These are phyloP conservation scores for Oryza meyeriana DNA, from an alignment of 176 grass and related monocot genomes.

Conservation along the genomic window DNA sequence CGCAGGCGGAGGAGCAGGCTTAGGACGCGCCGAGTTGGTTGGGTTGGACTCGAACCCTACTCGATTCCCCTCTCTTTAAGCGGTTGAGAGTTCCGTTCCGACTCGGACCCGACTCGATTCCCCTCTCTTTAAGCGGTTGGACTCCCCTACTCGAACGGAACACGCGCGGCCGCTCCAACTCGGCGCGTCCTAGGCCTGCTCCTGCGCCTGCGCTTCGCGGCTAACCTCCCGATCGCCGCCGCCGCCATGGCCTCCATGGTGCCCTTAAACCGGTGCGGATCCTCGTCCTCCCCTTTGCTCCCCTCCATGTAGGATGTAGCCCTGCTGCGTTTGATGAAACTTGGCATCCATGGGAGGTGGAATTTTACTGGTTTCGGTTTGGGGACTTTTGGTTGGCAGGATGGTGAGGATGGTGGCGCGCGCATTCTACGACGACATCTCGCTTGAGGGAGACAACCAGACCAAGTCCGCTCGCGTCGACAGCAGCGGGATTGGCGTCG, in stretches of 20 bases:
- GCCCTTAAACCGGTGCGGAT: not conserved
- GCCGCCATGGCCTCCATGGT: not conserved
- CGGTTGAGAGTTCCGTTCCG: no score
- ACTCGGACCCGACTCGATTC: no score
- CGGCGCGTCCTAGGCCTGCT: not conserved
- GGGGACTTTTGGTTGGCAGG: no score
- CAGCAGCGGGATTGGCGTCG: not conserved
- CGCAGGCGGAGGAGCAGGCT: no score
- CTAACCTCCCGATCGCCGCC: not conserved
- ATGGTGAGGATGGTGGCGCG: not conserved
- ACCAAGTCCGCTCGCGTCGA: not conserved
- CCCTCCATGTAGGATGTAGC: not conserved
- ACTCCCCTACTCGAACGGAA: no score
- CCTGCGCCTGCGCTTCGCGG: not conserved
- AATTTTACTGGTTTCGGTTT: not conserved
- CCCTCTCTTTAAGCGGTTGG: no score
- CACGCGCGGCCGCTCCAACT: not conserved
- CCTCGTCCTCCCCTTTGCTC: not conserved
- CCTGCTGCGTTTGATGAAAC: not conserved
- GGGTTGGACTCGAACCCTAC: no score
- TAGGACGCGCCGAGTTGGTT: no score
- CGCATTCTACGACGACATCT: not conserved
- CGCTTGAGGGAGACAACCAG: no score
- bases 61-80: no score
- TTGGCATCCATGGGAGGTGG: not conserved